phyloP scores from a whole-genome alignment of 345 rosid species.

The Citropsis articulata region DNA sequence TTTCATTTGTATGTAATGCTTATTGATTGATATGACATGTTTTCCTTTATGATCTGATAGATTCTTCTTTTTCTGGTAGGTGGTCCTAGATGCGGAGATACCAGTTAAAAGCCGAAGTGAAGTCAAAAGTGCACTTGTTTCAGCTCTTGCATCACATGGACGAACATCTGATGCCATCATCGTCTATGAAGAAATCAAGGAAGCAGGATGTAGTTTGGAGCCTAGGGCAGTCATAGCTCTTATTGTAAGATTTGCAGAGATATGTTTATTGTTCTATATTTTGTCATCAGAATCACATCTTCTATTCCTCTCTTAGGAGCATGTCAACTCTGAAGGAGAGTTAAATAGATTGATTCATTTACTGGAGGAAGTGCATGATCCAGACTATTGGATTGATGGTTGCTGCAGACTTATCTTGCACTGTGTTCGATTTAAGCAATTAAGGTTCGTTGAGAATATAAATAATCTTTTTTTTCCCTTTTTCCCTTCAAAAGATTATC shows the following conservation, averaged over 20 bases:
- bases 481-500: background rate
- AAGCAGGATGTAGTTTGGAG: constrained; percentile 41
- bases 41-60: background rate
- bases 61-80: constrained; percentile 35
- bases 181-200: constrained; percentile 63
- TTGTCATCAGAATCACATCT: background rate
- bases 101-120: constrained; percentile 42
- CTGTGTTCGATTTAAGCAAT: constrained; percentile 48
- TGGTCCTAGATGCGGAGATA: constrained; percentile 44
- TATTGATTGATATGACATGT: background rate
- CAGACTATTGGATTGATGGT: constrained; percentile 54
- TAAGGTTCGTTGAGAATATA: constrained; percentile 39
- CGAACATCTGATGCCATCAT: constrained; percentile 60
- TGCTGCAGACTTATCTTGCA: constrained; percentile 56
- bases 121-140: constrained; percentile 59
- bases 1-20: background rate
- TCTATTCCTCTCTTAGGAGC: constrained; percentile 40
- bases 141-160: constrained; percentile 69
- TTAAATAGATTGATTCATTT: constrained; percentile 45
- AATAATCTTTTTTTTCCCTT: background rate
- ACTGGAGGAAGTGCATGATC: constrained; percentile 55
- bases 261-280: background rate
- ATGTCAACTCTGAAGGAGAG: constrained; percentile 43
- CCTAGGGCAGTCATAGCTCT: constrained; percentile 64
- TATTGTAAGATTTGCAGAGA: constrained; percentile 36